Conservation (phyloP, 1,284 basidiomycete genomes). For the Leccinum griseonigrum region DNA sequence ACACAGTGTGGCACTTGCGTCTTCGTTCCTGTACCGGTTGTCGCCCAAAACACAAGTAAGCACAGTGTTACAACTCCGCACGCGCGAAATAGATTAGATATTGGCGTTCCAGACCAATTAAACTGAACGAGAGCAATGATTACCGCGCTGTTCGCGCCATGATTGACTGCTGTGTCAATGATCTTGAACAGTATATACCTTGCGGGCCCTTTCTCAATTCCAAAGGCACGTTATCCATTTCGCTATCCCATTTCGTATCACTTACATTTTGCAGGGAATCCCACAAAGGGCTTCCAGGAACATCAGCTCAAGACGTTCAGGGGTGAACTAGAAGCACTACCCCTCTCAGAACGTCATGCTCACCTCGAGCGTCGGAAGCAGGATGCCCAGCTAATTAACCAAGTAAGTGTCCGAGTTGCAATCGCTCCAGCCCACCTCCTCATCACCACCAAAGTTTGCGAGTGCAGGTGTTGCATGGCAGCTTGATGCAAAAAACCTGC, state of each 20-base stretch:
- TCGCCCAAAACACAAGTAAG: slow-evolving; percentile 28
- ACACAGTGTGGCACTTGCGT: slow-evolving; percentile 32
- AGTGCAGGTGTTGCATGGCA: slow-evolving; percentile 27
- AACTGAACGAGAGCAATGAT: slow-evolving; percentile 10
- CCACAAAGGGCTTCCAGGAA: slow-evolving; percentile 26
- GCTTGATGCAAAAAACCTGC: slow-evolving; percentile 14
- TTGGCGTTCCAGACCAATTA: slow-evolving; percentile 19
- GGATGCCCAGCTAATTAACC: slow-evolving; percentile 2
- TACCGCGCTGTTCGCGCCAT: slow-evolving; percentile 10
- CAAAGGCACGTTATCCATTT: slow-evolving; percentile 17
- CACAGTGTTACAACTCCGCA: neutral
- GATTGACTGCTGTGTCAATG: slow-evolving; percentile 10
- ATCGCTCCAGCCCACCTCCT: neutral
- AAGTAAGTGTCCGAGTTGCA: slow-evolving; percentile 12
- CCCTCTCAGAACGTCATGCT: slow-evolving; percentile 16
- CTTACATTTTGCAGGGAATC: slow-evolving; percentile 19
- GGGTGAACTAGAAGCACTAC: slow-evolving; percentile 14
- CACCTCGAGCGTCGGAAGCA: slow-evolving; percentile 23
- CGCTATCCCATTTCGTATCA: neutral
- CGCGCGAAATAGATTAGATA: neutral
- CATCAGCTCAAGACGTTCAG: slow-evolving; percentile 19
- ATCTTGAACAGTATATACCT: slow-evolving; percentile 25
- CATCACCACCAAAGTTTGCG: slow-evolving; percentile 23
- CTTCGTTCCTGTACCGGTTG: slow-evolving; percentile 28
- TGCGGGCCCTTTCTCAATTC: slow-evolving; percentile 26